phyloP scores from a whole-genome alignment of 331 rosid genomes.

The Stylosanthes scabra region DNA sequence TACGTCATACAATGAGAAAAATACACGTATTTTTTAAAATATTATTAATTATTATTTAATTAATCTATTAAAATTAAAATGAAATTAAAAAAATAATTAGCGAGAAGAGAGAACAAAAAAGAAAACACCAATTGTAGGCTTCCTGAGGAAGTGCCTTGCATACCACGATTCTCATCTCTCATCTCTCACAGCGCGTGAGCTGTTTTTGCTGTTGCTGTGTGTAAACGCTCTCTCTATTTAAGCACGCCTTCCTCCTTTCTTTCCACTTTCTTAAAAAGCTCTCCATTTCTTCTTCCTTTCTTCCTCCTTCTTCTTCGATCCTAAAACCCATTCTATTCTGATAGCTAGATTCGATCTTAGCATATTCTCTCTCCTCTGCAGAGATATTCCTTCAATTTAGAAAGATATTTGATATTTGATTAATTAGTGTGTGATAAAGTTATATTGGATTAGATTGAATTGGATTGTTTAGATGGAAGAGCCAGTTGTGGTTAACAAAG shows the following conservation, averaged over 20 bases:
- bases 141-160: slow-evolving; percentile 73
- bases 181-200: neutral
- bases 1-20: slow-evolving; percentile 45
- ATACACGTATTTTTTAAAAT: slow-evolving; percentile 32
- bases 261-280: slow-evolving; percentile 57
- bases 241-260: slow-evolving; percentile 38
- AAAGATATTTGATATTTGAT: neutral
- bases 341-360: too few relatives aligned
- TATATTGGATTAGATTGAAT: slow-evolving; percentile 20
- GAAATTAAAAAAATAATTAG: neutral
- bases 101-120: neutral
- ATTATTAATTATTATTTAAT: too few relatives aligned
- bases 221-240: slow-evolving; percentile 64
- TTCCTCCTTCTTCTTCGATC: neutral
- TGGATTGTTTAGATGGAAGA: slow-evolving; percentile 47
- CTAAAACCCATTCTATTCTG: too few relatives aligned
- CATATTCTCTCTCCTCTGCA: neutral
- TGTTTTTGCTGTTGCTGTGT: slow-evolving; percentile 25
- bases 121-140: slow-evolving; percentile 46
- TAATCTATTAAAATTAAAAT: too few relatives aligned
- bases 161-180: slow-evolving; percentile 62
- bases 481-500: slow-evolving; percentile 54
- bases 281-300: slow-evolving; percentile 29
- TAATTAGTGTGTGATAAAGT: neutral
- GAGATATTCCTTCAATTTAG: neutral